Evolutionary conservation across 2,329 filamentous ascomycete genomes (phyloP).

Genomic region (Epichloe amarillans): DNA sequence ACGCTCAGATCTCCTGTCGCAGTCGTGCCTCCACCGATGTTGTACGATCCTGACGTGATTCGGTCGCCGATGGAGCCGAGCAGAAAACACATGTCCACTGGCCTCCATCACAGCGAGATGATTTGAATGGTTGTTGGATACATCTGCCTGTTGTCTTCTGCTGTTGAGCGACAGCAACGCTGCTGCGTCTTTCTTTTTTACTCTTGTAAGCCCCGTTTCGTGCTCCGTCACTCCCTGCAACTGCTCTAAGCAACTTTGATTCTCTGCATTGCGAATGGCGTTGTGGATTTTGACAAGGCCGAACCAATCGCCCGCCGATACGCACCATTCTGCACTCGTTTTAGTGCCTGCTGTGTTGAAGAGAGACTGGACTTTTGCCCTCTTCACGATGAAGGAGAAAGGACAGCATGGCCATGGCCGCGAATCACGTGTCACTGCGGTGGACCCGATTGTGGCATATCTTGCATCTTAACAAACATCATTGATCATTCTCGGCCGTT

Average conservation of each 20-base stretch:
- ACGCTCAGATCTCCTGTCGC: constrained; percentile 17
- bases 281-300: neutral
- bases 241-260: neutral
- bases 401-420: neutral
- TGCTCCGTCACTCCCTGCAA: neutral
- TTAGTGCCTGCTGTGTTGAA: neutral
- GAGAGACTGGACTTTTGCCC: neutral
- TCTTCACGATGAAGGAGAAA: neutral
- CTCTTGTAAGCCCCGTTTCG: neutral
- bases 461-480: neutral
- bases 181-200: neutral
- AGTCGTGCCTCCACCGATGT: constrained; percentile 19
- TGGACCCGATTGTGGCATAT: neutral
- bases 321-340: neutral
- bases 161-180: neutral
- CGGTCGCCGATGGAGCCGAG: constrained; percentile 20
- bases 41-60: constrained; percentile 24
- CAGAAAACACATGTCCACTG: constrained; percentile 32
- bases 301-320: neutral
- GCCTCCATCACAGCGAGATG: constrained; percentile 41
- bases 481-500: neutral
- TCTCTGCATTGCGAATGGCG: neutral
- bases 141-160: neutral
- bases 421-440: too few relatives aligned
- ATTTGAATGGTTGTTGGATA: constrained; percentile 22